Conservation (phyloP, 805 yeast genomes). For the Starmera quercuum region DNA sequence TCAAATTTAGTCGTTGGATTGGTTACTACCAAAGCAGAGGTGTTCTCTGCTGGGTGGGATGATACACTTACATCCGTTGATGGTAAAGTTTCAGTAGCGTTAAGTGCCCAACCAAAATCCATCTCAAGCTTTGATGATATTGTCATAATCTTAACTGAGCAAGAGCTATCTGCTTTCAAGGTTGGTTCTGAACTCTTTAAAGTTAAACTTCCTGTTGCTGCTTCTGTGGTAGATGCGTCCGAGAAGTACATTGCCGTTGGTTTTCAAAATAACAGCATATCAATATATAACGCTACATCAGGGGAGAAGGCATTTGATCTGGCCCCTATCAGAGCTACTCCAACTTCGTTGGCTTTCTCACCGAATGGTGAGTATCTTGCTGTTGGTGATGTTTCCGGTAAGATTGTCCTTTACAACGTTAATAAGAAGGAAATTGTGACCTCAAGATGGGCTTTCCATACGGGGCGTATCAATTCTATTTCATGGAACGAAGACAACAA, state of each 20-base stretch:
- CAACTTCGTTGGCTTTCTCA: slow-evolving; percentile 59
- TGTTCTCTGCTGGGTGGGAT: slow-evolving; percentile 82
- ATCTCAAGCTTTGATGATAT: slow-evolving; percentile 30
- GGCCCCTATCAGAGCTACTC: slow-evolving; percentile 49
- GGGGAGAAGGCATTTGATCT: slow-evolving; percentile 20
- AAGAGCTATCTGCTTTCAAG: slow-evolving; percentile 25
- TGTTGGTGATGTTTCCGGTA: slow-evolving; percentile 82
- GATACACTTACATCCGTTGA: slow-evolving; percentile 48
- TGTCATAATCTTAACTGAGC: slow-evolving; percentile 35
- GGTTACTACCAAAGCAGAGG: slow-evolving; percentile 21
- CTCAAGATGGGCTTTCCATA: slow-evolving; percentile 94
- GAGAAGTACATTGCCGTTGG: slow-evolving; percentile 42
- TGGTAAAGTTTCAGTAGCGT: slow-evolving; percentile 22
- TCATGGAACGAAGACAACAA: slow-evolving; percentile 74
- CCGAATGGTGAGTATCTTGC: slow-evolving; percentile 66
- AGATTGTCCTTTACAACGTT: slow-evolving; percentile 64
- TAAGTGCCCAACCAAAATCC: slow-evolving; percentile 43
- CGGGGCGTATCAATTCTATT: slow-evolving; percentile 69
- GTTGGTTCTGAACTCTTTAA: slow-evolving; percentile 23
- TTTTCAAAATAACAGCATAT: slow-evolving; percentile 29
- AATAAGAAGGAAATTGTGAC: slow-evolving; percentile 53
- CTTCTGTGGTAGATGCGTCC: slow-evolving; percentile 40
- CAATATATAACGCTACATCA: slow-evolving; percentile 28
- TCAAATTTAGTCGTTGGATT: slow-evolving; percentile 58
- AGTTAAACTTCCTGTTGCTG: slow-evolving; percentile 27